Evolutionary conservation across 1,284 basidiomycete genomes (phyloP).

Genomic region (Marasmius oreades): DNA sequence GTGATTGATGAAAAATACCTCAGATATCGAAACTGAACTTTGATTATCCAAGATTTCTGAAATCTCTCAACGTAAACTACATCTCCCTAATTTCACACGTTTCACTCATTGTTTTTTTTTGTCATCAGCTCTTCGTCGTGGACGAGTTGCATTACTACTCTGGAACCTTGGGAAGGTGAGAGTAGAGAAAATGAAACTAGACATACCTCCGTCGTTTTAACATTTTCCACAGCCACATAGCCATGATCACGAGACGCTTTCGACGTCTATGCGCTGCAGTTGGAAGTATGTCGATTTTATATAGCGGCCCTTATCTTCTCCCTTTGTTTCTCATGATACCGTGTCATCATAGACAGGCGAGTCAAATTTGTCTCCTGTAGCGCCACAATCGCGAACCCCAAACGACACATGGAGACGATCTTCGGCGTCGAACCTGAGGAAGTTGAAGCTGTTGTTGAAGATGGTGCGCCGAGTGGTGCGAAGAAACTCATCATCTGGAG

Average conservation of each 20-base stretch:
- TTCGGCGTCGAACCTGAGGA: conserved; percentile 66
- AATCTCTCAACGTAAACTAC: conserved; percentile 54
- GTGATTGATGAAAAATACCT: conserved; percentile 29
- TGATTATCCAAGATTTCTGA: conserved; percentile 60
- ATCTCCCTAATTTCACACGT: background rate
- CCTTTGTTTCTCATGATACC: background rate
- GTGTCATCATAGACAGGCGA: conserved; percentile 49
- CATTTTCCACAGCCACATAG: conserved; percentile 59
- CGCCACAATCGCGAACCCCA: conserved; percentile 84
- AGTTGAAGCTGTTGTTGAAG: conserved; percentile 71
- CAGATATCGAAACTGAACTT: conserved; percentile 7
- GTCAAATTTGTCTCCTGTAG: conserved; percentile 83
- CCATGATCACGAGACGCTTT: conserved; percentile 72
- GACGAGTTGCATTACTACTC: conserved; percentile 86
- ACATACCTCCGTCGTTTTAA: background rate
- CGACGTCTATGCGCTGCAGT: conserved; percentile 80
- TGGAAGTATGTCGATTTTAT: conserved; percentile 63
- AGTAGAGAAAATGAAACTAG: background rate
- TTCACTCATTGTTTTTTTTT: background rate
- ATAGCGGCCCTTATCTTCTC: background rate
- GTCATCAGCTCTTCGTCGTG: conserved; percentile 62
- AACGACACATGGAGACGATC: conserved; percentile 69
- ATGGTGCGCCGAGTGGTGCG: conserved; percentile 79
- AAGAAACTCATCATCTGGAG: conserved; percentile 84
- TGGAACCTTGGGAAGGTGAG: conserved; percentile 67